Base-by-base conservation (phyloP, 2,329 filamentous ascomycete genomes). In the Phialophora tarda region DNA sequence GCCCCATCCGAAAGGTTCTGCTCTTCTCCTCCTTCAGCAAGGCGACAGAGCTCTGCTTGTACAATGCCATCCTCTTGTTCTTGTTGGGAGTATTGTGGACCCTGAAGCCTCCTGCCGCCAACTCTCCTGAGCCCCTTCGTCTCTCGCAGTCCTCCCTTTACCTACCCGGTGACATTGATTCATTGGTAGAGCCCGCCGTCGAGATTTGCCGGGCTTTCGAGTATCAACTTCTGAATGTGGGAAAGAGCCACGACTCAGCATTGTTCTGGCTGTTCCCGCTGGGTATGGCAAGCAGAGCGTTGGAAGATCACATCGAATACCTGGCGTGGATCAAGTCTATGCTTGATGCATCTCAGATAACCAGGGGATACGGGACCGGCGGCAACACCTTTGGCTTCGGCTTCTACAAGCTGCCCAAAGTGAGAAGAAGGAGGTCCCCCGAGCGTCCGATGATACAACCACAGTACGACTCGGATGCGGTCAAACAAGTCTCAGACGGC, bases 1-100 rank as follows among this genome's bases (percentile, higher is more conserved):
- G 84, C 64, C 91, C 86, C 72, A 97, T 91, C 2, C 85, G 83
- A 72, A 96, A 86, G 23, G 87, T 88, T 62, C 83, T 81, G 14
- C 78, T 76, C 70, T 85, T 84, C 54, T 63, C 58, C 7, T 62
- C 62, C 24, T 68, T 63, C n/a, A 30, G 34, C 32, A 60, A 65
- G 41, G 65, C 65, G n/a, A 62, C 65, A 2, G 68, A 70, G 44
- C 58, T 70, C 28, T 50, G 50, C n/a, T 41, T 68, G 48, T 70
- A 70, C 63, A 68, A 70, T 56, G 65, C 68, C 12, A 44, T 66
- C 17, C 32, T 70, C 3, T 24, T 70, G 26, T 70, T 66, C 41
- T 56, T 70, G 30, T 34, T 70, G 59, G 65, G 65, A 38, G 21
- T 68, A 32, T 26, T 70, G 58, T 70, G 62, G 68, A 65, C 54